These are phyloP conservation scores for Aspergillus clavatus DNA, from an alignment of 2,329 filamentous ascomycete genomes.

Conservation along the genomic window DNA sequence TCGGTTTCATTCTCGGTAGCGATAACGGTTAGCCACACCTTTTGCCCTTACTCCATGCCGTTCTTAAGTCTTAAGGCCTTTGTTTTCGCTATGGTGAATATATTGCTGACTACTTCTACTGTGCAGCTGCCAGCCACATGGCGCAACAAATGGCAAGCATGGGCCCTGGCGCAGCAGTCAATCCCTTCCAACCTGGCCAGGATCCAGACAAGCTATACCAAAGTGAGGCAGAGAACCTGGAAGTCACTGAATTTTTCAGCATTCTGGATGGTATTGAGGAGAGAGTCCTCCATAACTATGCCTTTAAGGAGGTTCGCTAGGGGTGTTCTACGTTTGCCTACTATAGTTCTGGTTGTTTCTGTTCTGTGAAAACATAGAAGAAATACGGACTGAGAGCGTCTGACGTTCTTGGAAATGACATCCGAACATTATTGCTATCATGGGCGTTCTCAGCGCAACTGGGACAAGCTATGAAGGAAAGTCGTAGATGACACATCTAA, in stretches of 20 bases:
- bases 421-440: no score
- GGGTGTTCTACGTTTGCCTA: slow-evolving; percentile 4
- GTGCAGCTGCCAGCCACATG: slow-evolving; percentile 82
- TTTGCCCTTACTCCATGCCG: not conserved
- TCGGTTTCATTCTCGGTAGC: slow-evolving; percentile 91
- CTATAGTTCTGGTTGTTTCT: not conserved
- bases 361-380: slow-evolving; percentile 9
- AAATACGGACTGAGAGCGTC: not conserved
- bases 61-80: not conserved
- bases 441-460: no score
- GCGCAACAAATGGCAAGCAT: slow-evolving; percentile 75
- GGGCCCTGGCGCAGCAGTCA: slow-evolving; percentile 59
- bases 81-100: not conserved
- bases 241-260: slow-evolving; percentile 89
- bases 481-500: no score
- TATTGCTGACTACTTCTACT: slow-evolving; percentile 1
- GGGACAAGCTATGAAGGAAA: no score
- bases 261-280: slow-evolving; percentile 85
- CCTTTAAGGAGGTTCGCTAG: slow-evolving; percentile 12
- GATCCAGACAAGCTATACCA: slow-evolving; percentile 95
- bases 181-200: slow-evolving; percentile 86
- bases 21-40: slow-evolving; percentile 71
- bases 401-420: no score
- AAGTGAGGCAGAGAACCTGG: slow-evolving; percentile 89
- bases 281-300: slow-evolving; percentile 60